Evolutionary conservation across 306 rosid genomes (phyloP).

Genomic region (Malus domestica): ASM211411v1 NC_041791.1:7458501-7459000

Average conservation of each 20-base stretch:
- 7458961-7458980: constrained; percentile 53
- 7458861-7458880: neutral
- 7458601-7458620: neutral
- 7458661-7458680: neutral
- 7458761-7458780: neutral
- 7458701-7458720: neutral
- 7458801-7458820: neutral
- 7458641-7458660: neutral
- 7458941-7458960: neutral
- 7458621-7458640: neutral
- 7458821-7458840: neutral
- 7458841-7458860: neutral
- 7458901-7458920: neutral
- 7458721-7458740: neutral
- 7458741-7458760: neutral
- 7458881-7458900: neutral
- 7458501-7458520: neutral
- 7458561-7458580: neutral
- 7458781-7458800: neutral
- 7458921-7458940: neutral
- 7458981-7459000: constrained; percentile 70
- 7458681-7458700: neutral
- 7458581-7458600: neutral
- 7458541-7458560: neutral
- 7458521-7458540: neutral